These are phyloP conservation scores for Cordyceps tenuipes DNA, from an alignment of 2,329 filamentous ascomycete species.

Conservation along the genomic window DNA sequence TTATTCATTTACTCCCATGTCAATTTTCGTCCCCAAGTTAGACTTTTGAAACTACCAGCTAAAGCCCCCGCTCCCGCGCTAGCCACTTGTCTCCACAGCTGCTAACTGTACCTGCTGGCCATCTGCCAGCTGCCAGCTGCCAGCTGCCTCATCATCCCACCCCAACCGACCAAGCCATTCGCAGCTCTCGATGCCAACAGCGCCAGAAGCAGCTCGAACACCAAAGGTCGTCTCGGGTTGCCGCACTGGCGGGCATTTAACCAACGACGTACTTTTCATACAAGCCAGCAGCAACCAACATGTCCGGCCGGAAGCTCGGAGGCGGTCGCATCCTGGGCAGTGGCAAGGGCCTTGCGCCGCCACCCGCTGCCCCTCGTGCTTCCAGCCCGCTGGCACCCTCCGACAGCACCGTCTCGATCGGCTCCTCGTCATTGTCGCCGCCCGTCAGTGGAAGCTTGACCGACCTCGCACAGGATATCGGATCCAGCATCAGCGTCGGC, in stretches of 20 bases:
- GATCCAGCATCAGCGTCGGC: constrained; percentile 67
- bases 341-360: constrained; percentile 71
- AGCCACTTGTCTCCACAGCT: not conserved
- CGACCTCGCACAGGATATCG: constrained; percentile 67
- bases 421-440: constrained; percentile 61
- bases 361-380: constrained; percentile 37
- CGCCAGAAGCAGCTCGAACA: constrained; percentile 25
- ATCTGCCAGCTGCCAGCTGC: constrained; percentile 9
- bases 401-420: constrained; percentile 69
- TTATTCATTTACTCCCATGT: too few relatives aligned
- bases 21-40: too few relatives aligned
- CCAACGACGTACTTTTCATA: not conserved
- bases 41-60: too few relatives aligned
- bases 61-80: not conserved
- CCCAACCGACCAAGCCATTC: not conserved
- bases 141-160: constrained; percentile 10
- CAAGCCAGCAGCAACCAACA: constrained; percentile 28
- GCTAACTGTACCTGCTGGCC: not conserved
- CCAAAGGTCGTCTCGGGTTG: constrained; percentile 23
- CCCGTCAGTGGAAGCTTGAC: constrained; percentile 53
- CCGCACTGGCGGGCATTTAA: constrained; percentile 1
- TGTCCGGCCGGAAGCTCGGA: constrained; percentile 82
- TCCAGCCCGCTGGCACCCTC: constrained; percentile 46
- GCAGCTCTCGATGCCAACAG: constrained; percentile 6
- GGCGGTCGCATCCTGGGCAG: constrained; percentile 86